Base-by-base conservation (phyloP, 768 basidiomycete species). In the Mrakia gelida region DNA sequence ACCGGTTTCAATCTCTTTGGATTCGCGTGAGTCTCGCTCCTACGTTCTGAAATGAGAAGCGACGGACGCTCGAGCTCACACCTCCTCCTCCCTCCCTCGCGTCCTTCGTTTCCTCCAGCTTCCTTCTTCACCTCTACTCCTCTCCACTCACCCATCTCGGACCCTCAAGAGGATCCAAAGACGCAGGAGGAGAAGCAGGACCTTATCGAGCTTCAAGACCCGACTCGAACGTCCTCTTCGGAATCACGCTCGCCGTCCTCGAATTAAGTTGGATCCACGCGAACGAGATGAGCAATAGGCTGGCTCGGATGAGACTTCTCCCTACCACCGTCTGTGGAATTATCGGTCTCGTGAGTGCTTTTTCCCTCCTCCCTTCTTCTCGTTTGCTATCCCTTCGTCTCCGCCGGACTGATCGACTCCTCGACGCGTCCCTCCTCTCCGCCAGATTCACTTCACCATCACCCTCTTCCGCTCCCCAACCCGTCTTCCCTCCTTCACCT, bases 71-170 rank as follows among this genome's bases (percentile, higher is more conserved):
- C 59, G 59, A 52, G 59, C 59, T 59, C 26, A 59, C 23, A 3
- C 23, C 54, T 56, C 21, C 18, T 56, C 54, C 5, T 1, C 4
- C 18, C 59, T 28, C 9, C 9, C n/a, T 59, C 28, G 1, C 59
- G 13, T 10, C 59, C 3, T 59, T 59, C 26, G 7, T 28, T 13
- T 59, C 59, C 38, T 38, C 9, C 59, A 59, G 59, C 21, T 78
- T 78, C 77, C 72, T 78, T 9, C 54, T 71, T 10, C 77, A 78
- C 49, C 77, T 78, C 5, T 78, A 78, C 54, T 78, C 77, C 34
- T 61, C 54, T 45, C 77, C 77, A 0, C 62, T 78, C 34, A 78
- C 77, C n/a, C 77, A 78, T 38, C 30, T 72, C 41, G 52, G 30
- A 28, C 65, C 67, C 1, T 30, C 75, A 16, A 23, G 52, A 13